Conservation (phyloP, 495 filamentous ascomycete species). For the Neurospora pannonica region DNA sequence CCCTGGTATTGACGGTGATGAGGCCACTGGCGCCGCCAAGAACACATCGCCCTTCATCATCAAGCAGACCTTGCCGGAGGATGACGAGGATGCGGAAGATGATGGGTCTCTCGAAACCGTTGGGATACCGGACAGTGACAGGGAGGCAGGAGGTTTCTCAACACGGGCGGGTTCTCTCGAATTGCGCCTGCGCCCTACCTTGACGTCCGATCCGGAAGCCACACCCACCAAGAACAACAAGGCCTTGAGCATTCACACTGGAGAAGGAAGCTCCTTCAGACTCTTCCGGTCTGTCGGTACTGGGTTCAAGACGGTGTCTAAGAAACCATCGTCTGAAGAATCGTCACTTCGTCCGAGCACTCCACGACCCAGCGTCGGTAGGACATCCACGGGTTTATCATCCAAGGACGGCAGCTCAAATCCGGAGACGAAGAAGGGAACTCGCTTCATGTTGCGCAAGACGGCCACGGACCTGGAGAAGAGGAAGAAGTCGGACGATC, state of each 20-base stretch:
- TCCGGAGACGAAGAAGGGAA: constrained; percentile 41
- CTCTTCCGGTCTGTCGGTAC: constrained; percentile 38
- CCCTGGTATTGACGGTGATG: constrained; percentile 56
- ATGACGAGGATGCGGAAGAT: constrained; percentile 47
- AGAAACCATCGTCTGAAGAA: constrained; percentile 56
- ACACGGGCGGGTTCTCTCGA: constrained; percentile 62
- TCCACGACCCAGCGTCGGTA: constrained; percentile 38
- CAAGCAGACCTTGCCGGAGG: constrained; percentile 61
- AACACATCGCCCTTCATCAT: constrained; percentile 73
- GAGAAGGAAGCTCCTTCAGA: constrained; percentile 42
- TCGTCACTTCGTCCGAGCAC: constrained; percentile 43
- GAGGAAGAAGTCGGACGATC: constrained; percentile 63
- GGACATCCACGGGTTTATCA: constrained; percentile 42
- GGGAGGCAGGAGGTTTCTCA: constrained; percentile 27
- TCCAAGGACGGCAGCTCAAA: constrained; percentile 28
- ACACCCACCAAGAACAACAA: constrained; percentile 36
- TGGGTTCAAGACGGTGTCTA: constrained; percentile 33
- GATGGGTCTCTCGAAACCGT: constrained; percentile 25
- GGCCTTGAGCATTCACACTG: constrained; percentile 38
- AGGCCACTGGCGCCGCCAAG: constrained; percentile 36
- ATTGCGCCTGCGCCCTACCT: constrained; percentile 66
- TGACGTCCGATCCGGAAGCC: constrained; percentile 49
- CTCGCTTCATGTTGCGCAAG: constrained; percentile 35
- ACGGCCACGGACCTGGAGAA: constrained; percentile 29
- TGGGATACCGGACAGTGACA: constrained; percentile 18